These are phyloP conservation scores for Scedosporium boydii DNA, from an alignment of 2,329 filamentous ascomycete genomes.

Conservation along the genomic window DNA sequence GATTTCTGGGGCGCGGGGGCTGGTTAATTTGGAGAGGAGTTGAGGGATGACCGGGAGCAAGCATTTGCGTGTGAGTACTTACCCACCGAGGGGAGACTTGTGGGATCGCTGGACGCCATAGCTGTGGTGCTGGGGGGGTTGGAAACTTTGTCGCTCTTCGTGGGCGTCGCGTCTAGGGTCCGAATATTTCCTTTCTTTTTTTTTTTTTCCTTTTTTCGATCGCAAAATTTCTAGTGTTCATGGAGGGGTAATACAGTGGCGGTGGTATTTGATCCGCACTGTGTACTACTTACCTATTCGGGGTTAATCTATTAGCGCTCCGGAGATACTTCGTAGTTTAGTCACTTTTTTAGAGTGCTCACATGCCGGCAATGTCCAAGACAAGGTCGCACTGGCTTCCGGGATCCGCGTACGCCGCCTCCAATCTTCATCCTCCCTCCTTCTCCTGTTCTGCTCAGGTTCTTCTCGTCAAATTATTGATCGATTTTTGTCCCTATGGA, in stretches of 20 bases:
- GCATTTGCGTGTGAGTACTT: constrained; percentile 5
- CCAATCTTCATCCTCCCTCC: not conserved
- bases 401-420: too few species aligned
- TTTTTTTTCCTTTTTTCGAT: not conserved
- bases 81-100: constrained; percentile 6
- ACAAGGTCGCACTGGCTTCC: too few species aligned
- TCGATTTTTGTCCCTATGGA: not conserved
- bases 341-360: too few species aligned
- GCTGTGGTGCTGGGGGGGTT: not conserved
- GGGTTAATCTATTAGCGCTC: not conserved
- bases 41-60: not conserved
- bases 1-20: constrained; percentile 28
- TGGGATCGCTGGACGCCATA: constrained; percentile 8
- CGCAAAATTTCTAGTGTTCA: not conserved
- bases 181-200: not conserved
- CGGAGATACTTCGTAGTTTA: too few species aligned
- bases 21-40: not conserved
- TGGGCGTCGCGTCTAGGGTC: not conserved
- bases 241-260: constrained; percentile 4
- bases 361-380: too few species aligned
- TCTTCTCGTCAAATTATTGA: not conserved
- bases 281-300: not conserved
- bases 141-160: not conserved
- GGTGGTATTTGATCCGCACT: not conserved
- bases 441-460: not conserved